phyloP scores from a whole-genome alignment of 2,329 filamentous ascomycete genomes.

The Thyridium curvatum region DNA sequence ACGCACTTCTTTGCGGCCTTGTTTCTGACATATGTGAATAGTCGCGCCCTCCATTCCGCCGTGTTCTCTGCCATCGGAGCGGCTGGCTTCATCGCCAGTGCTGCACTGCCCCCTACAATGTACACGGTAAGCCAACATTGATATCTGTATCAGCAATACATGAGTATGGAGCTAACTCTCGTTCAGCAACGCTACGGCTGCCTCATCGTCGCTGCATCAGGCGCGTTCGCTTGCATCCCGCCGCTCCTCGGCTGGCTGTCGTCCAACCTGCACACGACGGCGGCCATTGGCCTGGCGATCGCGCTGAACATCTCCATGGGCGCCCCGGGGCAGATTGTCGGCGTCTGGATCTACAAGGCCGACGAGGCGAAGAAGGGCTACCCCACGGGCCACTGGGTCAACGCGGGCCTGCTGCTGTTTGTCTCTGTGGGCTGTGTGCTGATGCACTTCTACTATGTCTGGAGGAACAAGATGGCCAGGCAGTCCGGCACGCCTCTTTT shows the following conservation, averaged over 20 bases:
- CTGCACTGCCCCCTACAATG: slow-evolving; percentile 41
- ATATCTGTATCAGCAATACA: not conserved
- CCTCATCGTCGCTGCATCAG: slow-evolving; percentile 46
- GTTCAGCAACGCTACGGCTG: slow-evolving; percentile 43
- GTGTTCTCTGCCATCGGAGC: slow-evolving; percentile 42
- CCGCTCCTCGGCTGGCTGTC: slow-evolving; percentile 48
- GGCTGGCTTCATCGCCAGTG: slow-evolving; percentile 46
- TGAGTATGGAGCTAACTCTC: not conserved
- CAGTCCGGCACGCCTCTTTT: too few relatives aligned
- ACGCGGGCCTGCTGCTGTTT: slow-evolving; percentile 43
- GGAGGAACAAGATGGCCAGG: slow-evolving; percentile 9
- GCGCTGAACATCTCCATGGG: slow-evolving; percentile 51
- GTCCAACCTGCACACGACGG: slow-evolving; percentile 45
- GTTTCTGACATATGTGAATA: too few relatives aligned
- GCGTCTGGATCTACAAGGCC: slow-evolving; percentile 54
- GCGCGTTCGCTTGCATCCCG: slow-evolving; percentile 49
- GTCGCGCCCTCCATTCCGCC: slow-evolving; percentile 44
- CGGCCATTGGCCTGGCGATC: slow-evolving; percentile 46
- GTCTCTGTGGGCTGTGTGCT: slow-evolving; percentile 36
- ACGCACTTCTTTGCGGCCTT: not conserved
- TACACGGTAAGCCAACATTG: slow-evolving; percentile 28
- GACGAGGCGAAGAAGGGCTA: slow-evolving; percentile 44
- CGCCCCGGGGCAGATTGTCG: slow-evolving; percentile 50
- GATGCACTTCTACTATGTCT: slow-evolving; percentile 37
- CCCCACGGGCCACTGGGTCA: slow-evolving; percentile 51